Conservation (phyloP, 805 yeast genomes). For the Groenewaldozyma salmanticensis region DNA sequence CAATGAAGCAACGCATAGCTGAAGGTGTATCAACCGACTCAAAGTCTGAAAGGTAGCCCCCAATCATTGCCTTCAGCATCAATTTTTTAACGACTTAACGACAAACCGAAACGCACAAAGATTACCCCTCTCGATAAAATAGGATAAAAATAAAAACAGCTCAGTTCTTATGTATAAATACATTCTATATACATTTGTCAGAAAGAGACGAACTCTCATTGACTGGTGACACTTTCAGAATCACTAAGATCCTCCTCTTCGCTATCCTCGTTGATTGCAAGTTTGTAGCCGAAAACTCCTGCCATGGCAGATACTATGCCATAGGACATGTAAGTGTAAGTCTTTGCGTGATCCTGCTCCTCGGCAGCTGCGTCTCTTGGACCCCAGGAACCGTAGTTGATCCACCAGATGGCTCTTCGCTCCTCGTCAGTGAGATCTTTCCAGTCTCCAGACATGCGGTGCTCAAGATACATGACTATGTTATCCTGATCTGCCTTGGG, state of each 20-base stretch:
- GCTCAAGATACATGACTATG: conserved; percentile 27
- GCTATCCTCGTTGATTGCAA: not conserved
- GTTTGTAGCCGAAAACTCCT: conserved; percentile 22
- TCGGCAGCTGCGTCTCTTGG: conserved; percentile 19
- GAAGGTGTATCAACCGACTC: conserved; percentile 4
- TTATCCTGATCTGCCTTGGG: conserved; percentile 30
- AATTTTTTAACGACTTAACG: conserved; percentile 25
- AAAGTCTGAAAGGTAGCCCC: too few relatives aligned
- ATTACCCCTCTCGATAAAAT: too few relatives aligned
- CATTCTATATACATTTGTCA: not conserved
- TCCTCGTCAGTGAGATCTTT: conserved; percentile 22
- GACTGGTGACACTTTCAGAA: not conserved
- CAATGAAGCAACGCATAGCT: conserved; percentile 19
- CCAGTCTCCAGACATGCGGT: conserved; percentile 29
- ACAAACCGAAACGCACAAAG: conserved; percentile 31
- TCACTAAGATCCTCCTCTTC: not conserved
- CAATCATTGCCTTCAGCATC: not conserved
- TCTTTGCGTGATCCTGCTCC: conserved; percentile 13
- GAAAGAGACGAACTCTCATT: not conserved
- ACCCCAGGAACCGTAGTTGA: conserved; percentile 30
- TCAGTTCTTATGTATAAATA: not conserved
- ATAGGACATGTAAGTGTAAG: conserved; percentile 18
- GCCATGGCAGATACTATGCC: conserved; percentile 13
- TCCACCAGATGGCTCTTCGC: conserved; percentile 25
- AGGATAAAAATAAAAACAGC: too few relatives aligned